Conservation (phyloP, 768 basidiomycete species). For the Saitozyma podzolica region DNA sequence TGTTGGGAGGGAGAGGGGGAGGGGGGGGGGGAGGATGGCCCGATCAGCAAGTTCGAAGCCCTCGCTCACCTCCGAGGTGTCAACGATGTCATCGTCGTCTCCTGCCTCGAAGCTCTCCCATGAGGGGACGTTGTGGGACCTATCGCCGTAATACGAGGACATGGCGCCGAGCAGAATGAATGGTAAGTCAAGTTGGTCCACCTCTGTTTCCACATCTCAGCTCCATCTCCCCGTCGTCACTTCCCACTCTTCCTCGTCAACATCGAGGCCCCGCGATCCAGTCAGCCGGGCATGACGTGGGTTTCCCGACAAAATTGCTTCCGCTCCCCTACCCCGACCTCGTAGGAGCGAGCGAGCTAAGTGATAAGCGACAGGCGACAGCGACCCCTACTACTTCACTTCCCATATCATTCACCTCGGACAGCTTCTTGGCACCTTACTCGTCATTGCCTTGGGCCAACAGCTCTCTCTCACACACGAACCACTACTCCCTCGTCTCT, state of each 20-base stretch:
- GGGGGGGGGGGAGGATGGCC: neutral
- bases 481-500: too few species aligned
- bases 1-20: neutral
- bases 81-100: constrained; percentile 43
- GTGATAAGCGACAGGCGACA: too few species aligned
- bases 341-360: too few species aligned
- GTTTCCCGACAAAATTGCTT: too few species aligned
- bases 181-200: neutral
- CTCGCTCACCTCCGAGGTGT: constrained; percentile 39
- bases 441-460: too few species aligned
- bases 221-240: too few species aligned
- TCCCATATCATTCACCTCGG: too few species aligned
- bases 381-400: too few species aligned
- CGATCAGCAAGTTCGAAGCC: neutral
- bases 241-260: constrained; percentile 5
- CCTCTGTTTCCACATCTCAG: neutral
- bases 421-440: too few species aligned
- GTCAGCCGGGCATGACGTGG: neutral
- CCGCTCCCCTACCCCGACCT: too few species aligned
- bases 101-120: constrained; percentile 40
- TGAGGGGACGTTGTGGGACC: constrained; percentile 30
- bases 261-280: constrained; percentile 4
- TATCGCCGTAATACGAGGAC: constrained; percentile 44
- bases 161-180: constrained; percentile 14
- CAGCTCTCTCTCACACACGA: too few species aligned